These are phyloP conservation scores for Sequoiadendron giganteum DNA, from an alignment of 75 land plant genomes.

Conservation along the genomic window DNA sequence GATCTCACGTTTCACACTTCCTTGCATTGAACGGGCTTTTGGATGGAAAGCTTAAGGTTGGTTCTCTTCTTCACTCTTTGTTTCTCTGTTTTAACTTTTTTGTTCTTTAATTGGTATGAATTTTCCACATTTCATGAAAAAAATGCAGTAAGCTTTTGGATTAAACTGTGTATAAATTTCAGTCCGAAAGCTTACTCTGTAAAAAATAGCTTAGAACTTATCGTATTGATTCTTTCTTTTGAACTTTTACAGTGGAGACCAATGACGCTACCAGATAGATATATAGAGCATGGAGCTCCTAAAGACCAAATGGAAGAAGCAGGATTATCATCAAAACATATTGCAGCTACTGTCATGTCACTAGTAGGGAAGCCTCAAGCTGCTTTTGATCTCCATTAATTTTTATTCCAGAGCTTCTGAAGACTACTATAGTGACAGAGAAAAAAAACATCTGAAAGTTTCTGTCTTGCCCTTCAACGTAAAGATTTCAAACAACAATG, in stretches of 20 bases:
- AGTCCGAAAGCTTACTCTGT: no score
- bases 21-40: conserved; percentile 46
- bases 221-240: not conserved
- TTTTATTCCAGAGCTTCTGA: not conserved
- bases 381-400: conserved; percentile 25
- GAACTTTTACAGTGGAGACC: conserved; percentile 52
- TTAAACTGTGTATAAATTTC: no score
- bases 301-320: conserved; percentile 43
- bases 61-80: not conserved
- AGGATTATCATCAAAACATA: conserved; percentile 32
- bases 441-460: not conserved
- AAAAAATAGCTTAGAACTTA: not conserved
- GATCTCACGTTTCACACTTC: conserved; percentile 54
- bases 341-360: conserved; percentile 61
- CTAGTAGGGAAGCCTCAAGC: conserved; percentile 54
- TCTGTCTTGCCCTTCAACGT: not conserved
- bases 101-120: not conserved
- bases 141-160: no score
- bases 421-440: not conserved
- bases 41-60: conserved; percentile 42
- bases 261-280: conserved; percentile 39
- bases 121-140: no score
- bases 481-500: not conserved
- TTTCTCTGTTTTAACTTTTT: not conserved
- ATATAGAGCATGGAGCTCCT: conserved; percentile 54